phyloP scores from a whole-genome alignment of 2,329 filamentous ascomycete genomes.

The Tympanopsis confertula region DNA sequence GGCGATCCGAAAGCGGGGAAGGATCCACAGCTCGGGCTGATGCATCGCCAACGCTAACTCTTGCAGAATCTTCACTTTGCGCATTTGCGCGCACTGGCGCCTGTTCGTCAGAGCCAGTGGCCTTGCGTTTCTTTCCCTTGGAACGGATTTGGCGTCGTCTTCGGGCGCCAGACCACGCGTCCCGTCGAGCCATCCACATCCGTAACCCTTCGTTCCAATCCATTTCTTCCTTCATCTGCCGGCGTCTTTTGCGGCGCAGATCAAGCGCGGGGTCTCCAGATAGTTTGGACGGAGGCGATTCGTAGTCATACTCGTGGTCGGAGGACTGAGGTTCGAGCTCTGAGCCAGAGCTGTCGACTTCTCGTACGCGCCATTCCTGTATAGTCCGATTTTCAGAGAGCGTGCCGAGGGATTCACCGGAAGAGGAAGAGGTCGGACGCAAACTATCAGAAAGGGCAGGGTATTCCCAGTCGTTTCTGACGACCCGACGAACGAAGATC shows the following conservation, averaged over 20 bases:
- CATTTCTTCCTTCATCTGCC: slow-evolving; percentile 28
- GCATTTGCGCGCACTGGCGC: too few species aligned
- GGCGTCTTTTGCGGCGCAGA: slow-evolving; percentile 21
- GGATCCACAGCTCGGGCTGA: too few species aligned
- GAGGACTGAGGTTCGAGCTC: slow-evolving; percentile 17
- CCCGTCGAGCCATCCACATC: slow-evolving; percentile 40
- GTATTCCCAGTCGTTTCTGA: slow-evolving; percentile 28
- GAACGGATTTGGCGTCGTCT: too few species aligned
- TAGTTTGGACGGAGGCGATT: too few species aligned
- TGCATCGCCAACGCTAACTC: too few species aligned
- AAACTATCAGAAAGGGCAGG: slow-evolving; percentile 7
- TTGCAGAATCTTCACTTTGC: too few species aligned
- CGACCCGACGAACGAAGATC: slow-evolving; percentile 21
- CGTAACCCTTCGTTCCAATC: slow-evolving; percentile 44
- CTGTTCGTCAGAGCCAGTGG: too few species aligned
- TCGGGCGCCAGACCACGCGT: slow-evolving; percentile 48
- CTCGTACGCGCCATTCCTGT: slow-evolving; percentile 19
- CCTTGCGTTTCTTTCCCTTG: too few species aligned
- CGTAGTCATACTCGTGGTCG: too few species aligned
- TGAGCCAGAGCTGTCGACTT: slow-evolving; percentile 21
- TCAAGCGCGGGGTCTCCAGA: slow-evolving; percentile 8
- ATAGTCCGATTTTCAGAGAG: slow-evolving; percentile 6
- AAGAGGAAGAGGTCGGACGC: slow-evolving; percentile 2
- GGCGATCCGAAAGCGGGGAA: slow-evolving; percentile 40
- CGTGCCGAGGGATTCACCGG: neutral